phyloP scores from a whole-genome alignment of 1,139 yeast species.

The Wickerhamiella pararugosa region DNA sequence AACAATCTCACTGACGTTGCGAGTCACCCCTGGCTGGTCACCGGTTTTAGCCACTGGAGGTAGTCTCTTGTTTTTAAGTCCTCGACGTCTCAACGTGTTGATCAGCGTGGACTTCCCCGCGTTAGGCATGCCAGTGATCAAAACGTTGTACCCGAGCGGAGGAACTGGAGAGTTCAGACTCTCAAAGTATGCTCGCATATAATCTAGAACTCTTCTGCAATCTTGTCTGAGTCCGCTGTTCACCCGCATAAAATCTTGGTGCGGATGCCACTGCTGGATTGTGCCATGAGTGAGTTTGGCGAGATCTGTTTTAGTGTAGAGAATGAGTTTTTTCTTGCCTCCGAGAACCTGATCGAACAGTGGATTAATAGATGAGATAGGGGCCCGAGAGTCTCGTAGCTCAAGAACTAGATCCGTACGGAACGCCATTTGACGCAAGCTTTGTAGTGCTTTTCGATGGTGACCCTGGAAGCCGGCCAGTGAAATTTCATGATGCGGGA shows the following conservation, averaged over 20 bases:
- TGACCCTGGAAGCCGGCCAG: constrained; percentile 83
- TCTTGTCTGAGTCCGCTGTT: constrained; percentile 45
- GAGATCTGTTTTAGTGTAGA: constrained; percentile 56
- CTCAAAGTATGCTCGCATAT: constrained; percentile 25
- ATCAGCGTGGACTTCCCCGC: constrained; percentile 94
- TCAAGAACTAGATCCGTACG: constrained; percentile 67
- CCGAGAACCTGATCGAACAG: constrained; percentile 57
- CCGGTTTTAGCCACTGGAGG: constrained; percentile 76
- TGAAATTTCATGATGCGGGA: constrained; percentile 54
- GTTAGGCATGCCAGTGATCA: constrained; percentile 92
- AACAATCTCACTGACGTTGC: constrained; percentile 64
- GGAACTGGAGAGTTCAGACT: constrained; percentile 36
- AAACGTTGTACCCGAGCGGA: constrained; percentile 62
- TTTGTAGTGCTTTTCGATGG: constrained; percentile 56
- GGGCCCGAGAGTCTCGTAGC: constrained; percentile 80
- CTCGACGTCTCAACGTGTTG: constrained; percentile 52
- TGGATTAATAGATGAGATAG: constrained; percentile 67
- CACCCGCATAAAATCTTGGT: constrained; percentile 41
- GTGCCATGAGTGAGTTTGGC: constrained; percentile 19
- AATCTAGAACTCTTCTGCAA: constrained; percentile 35
- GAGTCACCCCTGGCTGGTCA: constrained; percentile 81
- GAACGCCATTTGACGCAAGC: constrained; percentile 45
- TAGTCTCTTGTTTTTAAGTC: constrained; percentile 24
- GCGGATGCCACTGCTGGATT: constrained; percentile 40
- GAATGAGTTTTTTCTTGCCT: constrained; percentile 40